Conservation (phyloP, 106 monocot species). For the Platanthera guangdongensis region DNA sequence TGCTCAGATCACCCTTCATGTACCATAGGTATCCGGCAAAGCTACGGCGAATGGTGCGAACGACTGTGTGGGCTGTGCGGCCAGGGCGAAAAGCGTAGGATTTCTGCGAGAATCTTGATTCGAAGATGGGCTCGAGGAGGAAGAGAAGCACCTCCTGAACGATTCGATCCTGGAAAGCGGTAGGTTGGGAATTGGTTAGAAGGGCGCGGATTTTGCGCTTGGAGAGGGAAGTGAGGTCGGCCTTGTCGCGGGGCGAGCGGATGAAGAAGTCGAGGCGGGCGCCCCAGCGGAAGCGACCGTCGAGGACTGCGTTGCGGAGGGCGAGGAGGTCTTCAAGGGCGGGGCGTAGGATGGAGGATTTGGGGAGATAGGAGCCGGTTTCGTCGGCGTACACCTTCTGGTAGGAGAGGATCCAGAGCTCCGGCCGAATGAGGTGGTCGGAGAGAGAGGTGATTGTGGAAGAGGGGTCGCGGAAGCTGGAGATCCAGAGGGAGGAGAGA, state of each 20-base stretch:
- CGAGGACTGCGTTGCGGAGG: conserved; percentile 90
- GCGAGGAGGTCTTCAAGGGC: conserved; percentile 60
- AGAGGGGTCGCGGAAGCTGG: conserved; percentile 51
- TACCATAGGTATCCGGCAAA: conserved; percentile 97
- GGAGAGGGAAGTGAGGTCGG: conserved; percentile 72
- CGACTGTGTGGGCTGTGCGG: conserved; percentile 63
- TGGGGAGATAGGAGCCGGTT: conserved; percentile 77
- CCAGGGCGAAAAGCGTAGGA: conserved; percentile 84
- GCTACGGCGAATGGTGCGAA: conserved; percentile 63
- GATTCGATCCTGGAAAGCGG: conserved; percentile 81
- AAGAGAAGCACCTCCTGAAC: conserved; percentile 85
- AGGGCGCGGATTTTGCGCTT: conserved; percentile 81
- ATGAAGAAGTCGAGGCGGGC: conserved; percentile 61
- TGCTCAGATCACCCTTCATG: conserved; percentile 68
- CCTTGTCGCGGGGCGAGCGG: conserved; percentile 66
- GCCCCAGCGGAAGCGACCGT: conserved; percentile 88
- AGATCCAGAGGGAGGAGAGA: conserved; percentile 65
- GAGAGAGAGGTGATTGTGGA: conserved; percentile 35
- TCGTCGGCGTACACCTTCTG: conserved; percentile 92
- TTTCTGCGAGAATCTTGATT: conserved; percentile 59
- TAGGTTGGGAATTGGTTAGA: conserved; percentile 60
- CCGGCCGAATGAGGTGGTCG: conserved; percentile 42
- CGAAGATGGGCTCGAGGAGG: conserved; percentile 83
- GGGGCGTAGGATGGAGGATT: conserved; percentile 33
- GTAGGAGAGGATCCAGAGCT: conserved; percentile 90